Evolutionary conservation across 495 filamentous ascomycete species (phyloP).

Genomic region (Elasticomyces elasticus): DNA sequence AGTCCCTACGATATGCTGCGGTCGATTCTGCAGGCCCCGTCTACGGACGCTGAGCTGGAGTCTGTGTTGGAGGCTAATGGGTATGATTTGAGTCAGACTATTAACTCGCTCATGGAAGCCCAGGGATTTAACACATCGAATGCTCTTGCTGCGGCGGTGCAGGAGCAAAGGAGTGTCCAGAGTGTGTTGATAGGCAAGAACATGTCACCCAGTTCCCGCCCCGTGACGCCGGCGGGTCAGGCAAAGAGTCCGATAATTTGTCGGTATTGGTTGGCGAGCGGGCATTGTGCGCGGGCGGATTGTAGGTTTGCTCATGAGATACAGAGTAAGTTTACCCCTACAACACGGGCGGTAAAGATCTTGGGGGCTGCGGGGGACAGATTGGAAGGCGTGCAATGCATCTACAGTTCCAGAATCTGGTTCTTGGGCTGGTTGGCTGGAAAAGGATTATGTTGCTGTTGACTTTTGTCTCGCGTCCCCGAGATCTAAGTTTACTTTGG

Average conservation of each 20-base stretch:
- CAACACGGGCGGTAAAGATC: too few relatives aligned
- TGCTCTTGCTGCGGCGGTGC: constrained; percentile 7
- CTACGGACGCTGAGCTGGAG: constrained; percentile 89
- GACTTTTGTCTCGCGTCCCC: too few relatives aligned
- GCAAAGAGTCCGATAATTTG: constrained; percentile 70
- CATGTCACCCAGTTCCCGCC: constrained; percentile 64
- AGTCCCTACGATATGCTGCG: constrained; percentile 96
- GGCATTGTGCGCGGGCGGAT: constrained; percentile 85
- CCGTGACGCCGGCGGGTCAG: constrained; percentile 62
- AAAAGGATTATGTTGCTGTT: too few relatives aligned
- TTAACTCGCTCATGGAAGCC: constrained; percentile 70
- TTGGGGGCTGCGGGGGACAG: too few relatives aligned
- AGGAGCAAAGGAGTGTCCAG: constrained; percentile 25
- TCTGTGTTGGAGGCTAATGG: constrained; percentile 75
- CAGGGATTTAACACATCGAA: constrained; percentile 24
- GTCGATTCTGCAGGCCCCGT: constrained; percentile 81
- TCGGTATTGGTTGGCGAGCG: constrained; percentile 89
- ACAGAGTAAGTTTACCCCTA: too few relatives aligned
- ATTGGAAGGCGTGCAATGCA: too few relatives aligned
- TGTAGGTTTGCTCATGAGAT: constrained; percentile 96
- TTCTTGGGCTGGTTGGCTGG: too few relatives aligned
- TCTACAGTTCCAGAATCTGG: too few relatives aligned
- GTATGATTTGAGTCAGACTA: constrained; percentile 85
- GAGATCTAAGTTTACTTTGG: too few relatives aligned
- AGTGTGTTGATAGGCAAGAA: constrained; percentile 80